These are phyloP conservation scores for Trapa incisa DNA, from an alignment of 345 rosid species.

Conservation along the genomic window DNA sequence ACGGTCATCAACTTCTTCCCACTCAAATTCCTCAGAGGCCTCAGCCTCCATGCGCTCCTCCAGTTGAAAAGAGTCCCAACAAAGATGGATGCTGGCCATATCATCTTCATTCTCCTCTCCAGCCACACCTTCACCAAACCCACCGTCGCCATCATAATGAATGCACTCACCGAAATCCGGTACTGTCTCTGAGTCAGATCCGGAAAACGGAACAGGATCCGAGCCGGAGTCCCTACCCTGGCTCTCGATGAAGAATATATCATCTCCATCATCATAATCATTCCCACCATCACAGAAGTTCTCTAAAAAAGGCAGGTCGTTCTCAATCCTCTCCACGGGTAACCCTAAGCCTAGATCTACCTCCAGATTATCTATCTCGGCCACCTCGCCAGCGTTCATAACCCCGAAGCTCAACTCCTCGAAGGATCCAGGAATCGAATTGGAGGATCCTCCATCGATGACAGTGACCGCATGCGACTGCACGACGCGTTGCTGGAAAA, in stretches of 20 bases:
- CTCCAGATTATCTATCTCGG: slow-evolving; percentile 25
- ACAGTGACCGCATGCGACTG: slow-evolving; percentile 48
- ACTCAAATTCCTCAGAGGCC: slow-evolving; percentile 64
- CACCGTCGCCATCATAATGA: slow-evolving; percentile 44
- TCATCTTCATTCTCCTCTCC: slow-evolving; percentile 24
- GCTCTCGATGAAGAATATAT: no score
- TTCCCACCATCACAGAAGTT: background rate
- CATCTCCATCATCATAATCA: no score
- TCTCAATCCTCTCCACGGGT: slow-evolving; percentile 11
- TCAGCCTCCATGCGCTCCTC: slow-evolving; percentile 33
- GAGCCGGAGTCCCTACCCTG: slow-evolving; percentile 35
- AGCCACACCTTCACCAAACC: slow-evolving; percentile 19
- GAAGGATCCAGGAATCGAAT: slow-evolving; percentile 24
- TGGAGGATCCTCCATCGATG: slow-evolving; percentile 7
- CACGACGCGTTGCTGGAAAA: slow-evolving; percentile 82
- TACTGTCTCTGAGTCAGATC: slow-evolving; percentile 12
- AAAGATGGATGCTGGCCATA: slow-evolving; percentile 38
- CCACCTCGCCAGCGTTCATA: slow-evolving; percentile 23
- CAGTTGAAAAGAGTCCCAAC: slow-evolving; percentile 68
- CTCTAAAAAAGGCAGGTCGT: slow-evolving; percentile 15
- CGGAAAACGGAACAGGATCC: slow-evolving; percentile 10
- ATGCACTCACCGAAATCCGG: slow-evolving; percentile 28
- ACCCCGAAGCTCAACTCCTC: slow-evolving; percentile 25
- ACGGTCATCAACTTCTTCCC: slow-evolving; percentile 82
- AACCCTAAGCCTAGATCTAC: slow-evolving; percentile 31